These are phyloP conservation scores for Eucalyptus erythrocorys DNA, from an alignment of 345 rosid genomes.

Conservation along the genomic window DNA sequence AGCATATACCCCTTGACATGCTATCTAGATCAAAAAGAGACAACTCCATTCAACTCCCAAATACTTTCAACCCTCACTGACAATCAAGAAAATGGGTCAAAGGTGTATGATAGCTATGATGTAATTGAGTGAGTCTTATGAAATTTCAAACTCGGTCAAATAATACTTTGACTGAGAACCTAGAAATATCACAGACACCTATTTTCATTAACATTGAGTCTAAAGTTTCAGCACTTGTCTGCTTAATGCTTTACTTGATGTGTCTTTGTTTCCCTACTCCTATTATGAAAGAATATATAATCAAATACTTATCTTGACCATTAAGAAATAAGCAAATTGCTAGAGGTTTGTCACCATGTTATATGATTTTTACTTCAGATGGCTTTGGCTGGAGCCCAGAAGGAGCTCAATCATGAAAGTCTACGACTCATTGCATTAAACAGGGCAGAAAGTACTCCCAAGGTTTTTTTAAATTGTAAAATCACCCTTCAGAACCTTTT, in stretches of 20 bases:
- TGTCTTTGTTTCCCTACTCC: background rate
- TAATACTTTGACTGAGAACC: background rate
- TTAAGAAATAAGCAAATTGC: background rate
- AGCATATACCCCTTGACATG: background rate
- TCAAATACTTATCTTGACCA: background rate
- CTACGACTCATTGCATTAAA: background rate
- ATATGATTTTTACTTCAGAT: background rate
- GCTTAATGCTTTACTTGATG: background rate
- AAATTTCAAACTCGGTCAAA: background rate
- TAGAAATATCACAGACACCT: background rate
- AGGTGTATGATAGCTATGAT: background rate
- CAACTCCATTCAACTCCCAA: background rate
- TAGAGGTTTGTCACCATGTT: background rate
- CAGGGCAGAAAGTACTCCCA: background rate
- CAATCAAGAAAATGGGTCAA: too few species aligned
- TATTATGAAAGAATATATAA: background rate
- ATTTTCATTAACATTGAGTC: background rate
- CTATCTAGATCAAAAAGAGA: background rate
- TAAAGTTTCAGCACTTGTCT: background rate
- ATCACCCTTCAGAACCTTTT: background rate
- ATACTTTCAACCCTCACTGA: background rate
- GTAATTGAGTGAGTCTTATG: background rate
- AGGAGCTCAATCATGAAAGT: background rate
- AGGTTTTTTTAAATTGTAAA: background rate
- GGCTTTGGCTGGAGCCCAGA: background rate